These are phyloP conservation scores for Candida piceae DNA, from an alignment of 805 yeast species.

Conservation along the genomic window DNA sequence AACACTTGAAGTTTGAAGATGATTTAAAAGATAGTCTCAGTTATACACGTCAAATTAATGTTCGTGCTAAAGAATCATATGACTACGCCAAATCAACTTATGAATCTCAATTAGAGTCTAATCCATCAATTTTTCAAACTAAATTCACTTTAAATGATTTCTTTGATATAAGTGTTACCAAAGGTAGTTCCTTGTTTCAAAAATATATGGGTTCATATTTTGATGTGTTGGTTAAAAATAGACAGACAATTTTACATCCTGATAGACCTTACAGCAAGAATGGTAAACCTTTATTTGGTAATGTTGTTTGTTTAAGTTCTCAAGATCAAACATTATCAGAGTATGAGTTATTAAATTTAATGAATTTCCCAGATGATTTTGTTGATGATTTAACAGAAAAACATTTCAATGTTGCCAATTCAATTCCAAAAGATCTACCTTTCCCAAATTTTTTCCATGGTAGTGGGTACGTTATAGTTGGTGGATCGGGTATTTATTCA, in stretches of 20 bases:
- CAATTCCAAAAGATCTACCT: slow-evolving; percentile 38
- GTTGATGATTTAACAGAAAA: slow-evolving; percentile 36
- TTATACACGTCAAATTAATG: neutral
- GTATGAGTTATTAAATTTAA: slow-evolving; percentile 3
- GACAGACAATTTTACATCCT: slow-evolving; percentile 12
- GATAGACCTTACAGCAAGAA: slow-evolving; percentile 10
- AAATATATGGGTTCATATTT: slow-evolving; percentile 10
- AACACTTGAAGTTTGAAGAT: neutral
- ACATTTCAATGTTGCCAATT: slow-evolving; percentile 37
- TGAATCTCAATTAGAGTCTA: neutral
- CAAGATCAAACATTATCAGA: slow-evolving; percentile 7
- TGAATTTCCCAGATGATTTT: slow-evolving; percentile 28
- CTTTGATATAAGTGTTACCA: neutral
- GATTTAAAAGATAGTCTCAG: neutral
- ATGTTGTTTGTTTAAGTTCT: slow-evolving; percentile 13
- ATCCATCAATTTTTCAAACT: neutral
- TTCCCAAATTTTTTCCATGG: slow-evolving; percentile 15
- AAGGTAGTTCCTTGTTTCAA: slow-evolving; percentile 4
- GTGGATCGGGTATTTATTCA: slow-evolving; percentile 34
- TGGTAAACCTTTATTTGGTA: slow-evolving; percentile 21
- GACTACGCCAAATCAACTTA: neutral
- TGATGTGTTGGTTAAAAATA: slow-evolving; percentile 6
- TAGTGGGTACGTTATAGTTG: slow-evolving; percentile 30
- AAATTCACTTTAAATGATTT: slow-evolving; percentile 1
- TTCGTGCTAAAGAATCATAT: neutral